Percentiles rank a stretch among this genome's conserved stretches.
Conservation (phyloP, 345 rosid species). For the Erodium maritimum region DNA sequence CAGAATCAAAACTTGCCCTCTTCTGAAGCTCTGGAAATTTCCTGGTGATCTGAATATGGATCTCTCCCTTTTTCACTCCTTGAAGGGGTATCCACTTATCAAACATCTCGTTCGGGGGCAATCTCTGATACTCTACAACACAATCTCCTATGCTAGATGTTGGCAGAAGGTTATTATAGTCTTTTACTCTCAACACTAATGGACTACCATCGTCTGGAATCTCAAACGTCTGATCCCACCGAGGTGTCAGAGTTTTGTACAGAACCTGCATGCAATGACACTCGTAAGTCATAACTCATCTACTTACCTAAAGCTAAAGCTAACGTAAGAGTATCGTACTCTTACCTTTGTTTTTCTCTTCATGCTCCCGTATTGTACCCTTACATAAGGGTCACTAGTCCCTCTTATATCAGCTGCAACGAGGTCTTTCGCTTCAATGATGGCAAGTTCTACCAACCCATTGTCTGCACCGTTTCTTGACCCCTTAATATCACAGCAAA, state of each 20-base stretch:
- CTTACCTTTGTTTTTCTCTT: slow-evolving; percentile 82
- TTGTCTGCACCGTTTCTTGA: slow-evolving; percentile 28
- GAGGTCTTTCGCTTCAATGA: slow-evolving; percentile 80
- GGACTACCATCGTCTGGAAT: slow-evolving; percentile 77
- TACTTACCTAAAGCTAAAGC: no score
- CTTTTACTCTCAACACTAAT: slow-evolving; percentile 70
- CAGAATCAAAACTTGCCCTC: slow-evolving; percentile 39
- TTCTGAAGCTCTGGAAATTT: slow-evolving; percentile 47
- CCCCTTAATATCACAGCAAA: slow-evolving; percentile 30
- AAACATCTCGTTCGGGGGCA: slow-evolving; percentile 64
- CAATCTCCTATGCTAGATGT: slow-evolving; percentile 78
- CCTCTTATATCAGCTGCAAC: slow-evolving; percentile 93
- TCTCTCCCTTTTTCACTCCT: slow-evolving; percentile 84
- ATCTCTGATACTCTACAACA: slow-evolving; percentile 70
- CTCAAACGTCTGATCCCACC: slow-evolving; percentile 87
- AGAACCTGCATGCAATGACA: slow-evolving; percentile 40
- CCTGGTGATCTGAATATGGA: slow-evolving; percentile 63
- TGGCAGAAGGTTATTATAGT: slow-evolving; percentile 74
- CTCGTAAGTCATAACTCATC: no score
- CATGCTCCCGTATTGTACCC: slow-evolving; percentile 74
- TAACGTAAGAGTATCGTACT: no score
- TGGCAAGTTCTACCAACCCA: slow-evolving; percentile 82
- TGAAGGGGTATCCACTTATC: slow-evolving; percentile 99
- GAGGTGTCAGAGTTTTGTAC: slow-evolving; percentile 62
- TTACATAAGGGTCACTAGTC: slow-evolving; percentile 95